A percentile compares a stretch with the other conserved stretches of the same genome.
phyloP scores from a whole-genome alignment of 2,329 filamentous ascomycete genomes.

The Geoglossum cookeanum region DNA sequence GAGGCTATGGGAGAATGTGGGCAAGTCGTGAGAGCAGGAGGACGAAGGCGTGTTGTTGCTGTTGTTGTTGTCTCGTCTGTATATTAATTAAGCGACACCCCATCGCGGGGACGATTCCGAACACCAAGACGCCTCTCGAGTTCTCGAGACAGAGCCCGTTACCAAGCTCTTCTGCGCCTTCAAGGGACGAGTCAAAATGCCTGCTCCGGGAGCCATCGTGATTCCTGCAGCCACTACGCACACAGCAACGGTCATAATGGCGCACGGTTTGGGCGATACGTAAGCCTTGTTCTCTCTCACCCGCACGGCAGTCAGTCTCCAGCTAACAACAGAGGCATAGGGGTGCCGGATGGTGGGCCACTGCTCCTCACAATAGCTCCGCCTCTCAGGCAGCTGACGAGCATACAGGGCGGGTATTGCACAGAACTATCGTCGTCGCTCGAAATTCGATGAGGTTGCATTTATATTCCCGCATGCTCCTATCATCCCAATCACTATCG shows the following conservation, averaged over 20 bases:
- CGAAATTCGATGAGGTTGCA: slow-evolving; percentile 71
- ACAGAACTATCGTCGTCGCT: slow-evolving; percentile 66
- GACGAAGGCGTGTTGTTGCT: too few species aligned
- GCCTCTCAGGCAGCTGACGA: slow-evolving; percentile 13
- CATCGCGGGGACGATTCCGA: too few species aligned
- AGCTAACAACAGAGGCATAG: slow-evolving; percentile 7
- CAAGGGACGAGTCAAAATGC: slow-evolving; percentile 17
- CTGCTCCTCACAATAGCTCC: slow-evolving; percentile 18
- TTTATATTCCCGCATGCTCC: slow-evolving; percentile 92
- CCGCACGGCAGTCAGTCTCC: background rate
- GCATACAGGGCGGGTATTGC: slow-evolving; percentile 46
- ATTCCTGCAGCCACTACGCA: slow-evolving; percentile 66
- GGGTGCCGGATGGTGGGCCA: slow-evolving; percentile 49
- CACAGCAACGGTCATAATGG: slow-evolving; percentile 86
- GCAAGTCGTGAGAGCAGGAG: too few species aligned
- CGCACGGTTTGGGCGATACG: slow-evolving; percentile 79
- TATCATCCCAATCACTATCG: slow-evolving; percentile 64
- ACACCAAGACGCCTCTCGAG: too few species aligned
- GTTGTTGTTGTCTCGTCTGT: too few species aligned
- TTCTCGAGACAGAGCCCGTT: too few species aligned
- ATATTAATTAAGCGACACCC: too few species aligned
- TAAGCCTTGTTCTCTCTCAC: slow-evolving; percentile 8
- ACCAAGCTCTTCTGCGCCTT: background rate
- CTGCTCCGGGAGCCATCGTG: slow-evolving; percentile 35
- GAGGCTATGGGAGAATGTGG: too few species aligned